These are phyloP conservation scores for Ramalina intermedia DNA, from an alignment of 495 filamentous ascomycete genomes.

Conservation along the genomic window DNA sequence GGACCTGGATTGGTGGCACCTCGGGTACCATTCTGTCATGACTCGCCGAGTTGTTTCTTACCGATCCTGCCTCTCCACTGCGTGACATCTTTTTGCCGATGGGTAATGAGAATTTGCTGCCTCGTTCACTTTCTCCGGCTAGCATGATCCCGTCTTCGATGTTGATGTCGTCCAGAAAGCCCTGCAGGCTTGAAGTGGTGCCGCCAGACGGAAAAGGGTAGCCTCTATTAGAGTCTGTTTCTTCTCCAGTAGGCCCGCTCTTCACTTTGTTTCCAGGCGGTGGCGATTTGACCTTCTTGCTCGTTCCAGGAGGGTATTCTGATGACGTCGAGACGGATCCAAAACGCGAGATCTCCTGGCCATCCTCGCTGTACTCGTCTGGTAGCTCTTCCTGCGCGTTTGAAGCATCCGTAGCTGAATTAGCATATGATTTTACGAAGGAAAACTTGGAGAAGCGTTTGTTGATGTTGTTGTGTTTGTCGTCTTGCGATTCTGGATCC, in stretches of 20 bases:
- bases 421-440: constrained; percentile 1
- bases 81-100: neutral
- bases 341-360: neutral
- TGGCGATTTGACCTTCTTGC: constrained; percentile 8
- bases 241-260: neutral
- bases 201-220: neutral
- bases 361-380: neutral
- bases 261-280: constrained; percentile 1
- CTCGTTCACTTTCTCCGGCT: constrained; percentile 1
- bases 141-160: constrained; percentile 1
- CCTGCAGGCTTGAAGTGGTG: neutral
- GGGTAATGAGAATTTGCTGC: neutral
- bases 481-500: neutral
- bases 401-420: constrained; percentile 1
- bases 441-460: constrained; percentile 3
- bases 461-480: neutral
- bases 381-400: neutral
- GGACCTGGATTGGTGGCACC: neutral
- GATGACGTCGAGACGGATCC: constrained; percentile 1
- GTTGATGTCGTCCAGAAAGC: neutral
- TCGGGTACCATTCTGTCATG: neutral
- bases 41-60: neutral
- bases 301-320: constrained; percentile 7
- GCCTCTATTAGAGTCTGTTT: neutral
- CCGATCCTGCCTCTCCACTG: neutral